Base-by-base conservation (phyloP, 768 basidiomycete species). In the Lenzites betulinus region DNA sequence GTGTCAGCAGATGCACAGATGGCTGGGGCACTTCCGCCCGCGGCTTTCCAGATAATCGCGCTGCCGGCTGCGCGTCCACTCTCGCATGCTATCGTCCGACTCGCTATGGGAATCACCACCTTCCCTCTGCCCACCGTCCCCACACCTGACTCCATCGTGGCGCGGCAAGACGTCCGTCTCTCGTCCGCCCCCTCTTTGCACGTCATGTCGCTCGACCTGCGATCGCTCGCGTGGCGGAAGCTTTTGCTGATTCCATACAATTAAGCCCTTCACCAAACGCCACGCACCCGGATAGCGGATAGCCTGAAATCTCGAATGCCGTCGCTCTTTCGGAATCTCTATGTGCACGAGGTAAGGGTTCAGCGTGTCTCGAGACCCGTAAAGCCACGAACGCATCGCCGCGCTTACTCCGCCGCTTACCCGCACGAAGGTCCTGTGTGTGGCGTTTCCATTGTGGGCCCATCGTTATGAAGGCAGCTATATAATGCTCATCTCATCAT, bases 91-190 rank as follows among this genome's bases (percentile, higher is more conserved):
- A 33, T 26, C 52, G 30, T 30, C 11, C 53, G 33, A 55, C 42
- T 41, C 35, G 33, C 54, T 50, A 50, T 61, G 60, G 60, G 48
- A 61, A 61, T 61, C 43, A 20, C 54, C 52, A 55, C 39, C 60
- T 44, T 61, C 60, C 60, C 60, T 61, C 53, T 61, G 60, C 60
- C 60, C 60, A 55, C 43, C 48, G 18, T 28, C 28, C 38, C 49
- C 60, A 61, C 60, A 55, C 48, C 54, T 55, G 60, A 56, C 60
- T 55, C 60, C 60, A 61, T 61, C 60, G 54, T 54, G 60, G 53
- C 13, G 48, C 60, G 53, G 54, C 60, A 51, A 61, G 49, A 51
- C 49, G 25, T 56, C 25, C 42, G 25, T 44, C 23, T 44, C 26
- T 20, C 33, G 23, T 48, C 18, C 43, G 16, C n/a, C 20, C 22